Evolutionary conservation across 2,329 filamentous ascomycete species (phyloP).

Genomic region (Phyllosticta capitalensis): DNA sequence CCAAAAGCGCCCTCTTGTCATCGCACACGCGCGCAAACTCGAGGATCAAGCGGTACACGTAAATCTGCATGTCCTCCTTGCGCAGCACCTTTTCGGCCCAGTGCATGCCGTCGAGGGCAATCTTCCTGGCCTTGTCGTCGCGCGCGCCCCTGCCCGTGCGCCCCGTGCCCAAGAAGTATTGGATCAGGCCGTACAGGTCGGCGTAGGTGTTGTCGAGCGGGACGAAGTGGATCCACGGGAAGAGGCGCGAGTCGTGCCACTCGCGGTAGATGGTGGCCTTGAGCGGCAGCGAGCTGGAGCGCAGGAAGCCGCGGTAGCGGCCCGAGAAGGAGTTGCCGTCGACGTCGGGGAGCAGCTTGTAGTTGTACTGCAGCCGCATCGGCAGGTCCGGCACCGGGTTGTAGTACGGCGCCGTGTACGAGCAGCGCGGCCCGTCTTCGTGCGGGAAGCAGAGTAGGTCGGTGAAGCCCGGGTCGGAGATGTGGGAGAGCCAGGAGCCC

Average conservation of each 20-base stretch:
- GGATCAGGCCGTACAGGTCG: slow-evolving; percentile 61
- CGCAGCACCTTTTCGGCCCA: slow-evolving; percentile 62
- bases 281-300: slow-evolving; percentile 59
- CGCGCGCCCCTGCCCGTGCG: not conserved
- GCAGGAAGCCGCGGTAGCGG: slow-evolving; percentile 54
- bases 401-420: slow-evolving; percentile 37
- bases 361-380: slow-evolving; percentile 48
- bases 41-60: slow-evolving; percentile 50
- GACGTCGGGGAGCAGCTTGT: slow-evolving; percentile 64
- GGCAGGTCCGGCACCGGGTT: slow-evolving; percentile 21
- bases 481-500: slow-evolving; percentile 31
- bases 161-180: slow-evolving; percentile 48
- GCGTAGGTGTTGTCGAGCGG: slow-evolving; percentile 66
- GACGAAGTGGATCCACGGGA: slow-evolving; percentile 72
- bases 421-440: slow-evolving; percentile 31
- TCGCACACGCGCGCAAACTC: slow-evolving; percentile 36
- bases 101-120: slow-evolving; percentile 54
- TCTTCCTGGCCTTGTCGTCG: slow-evolving; percentile 52
- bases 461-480: slow-evolving; percentile 35
- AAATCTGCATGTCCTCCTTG: slow-evolving; percentile 65
- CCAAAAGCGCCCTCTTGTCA: slow-evolving; percentile 24
- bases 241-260: slow-evolving; percentile 68
- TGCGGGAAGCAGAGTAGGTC: slow-evolving; percentile 36
- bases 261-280: slow-evolving; percentile 60
- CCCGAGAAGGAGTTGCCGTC: slow-evolving; percentile 61